A percentile compares a stretch with the other conserved stretches of the same genome.
Evolutionary conservation across 345 rosid genomes (phyloP).

Genomic region (Fremontodendron californicum): DNA sequence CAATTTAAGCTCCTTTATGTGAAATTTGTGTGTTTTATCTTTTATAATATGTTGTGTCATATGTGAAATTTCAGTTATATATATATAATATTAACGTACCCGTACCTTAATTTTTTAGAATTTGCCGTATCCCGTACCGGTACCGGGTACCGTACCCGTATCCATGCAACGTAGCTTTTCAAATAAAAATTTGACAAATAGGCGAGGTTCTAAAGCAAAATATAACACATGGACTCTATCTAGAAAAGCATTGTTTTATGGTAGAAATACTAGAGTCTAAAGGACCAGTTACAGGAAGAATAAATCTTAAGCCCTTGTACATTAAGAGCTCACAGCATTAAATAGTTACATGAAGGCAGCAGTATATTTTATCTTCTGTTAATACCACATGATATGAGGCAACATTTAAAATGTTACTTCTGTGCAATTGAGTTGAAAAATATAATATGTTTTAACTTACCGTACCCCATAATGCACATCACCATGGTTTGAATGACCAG

Average conservation of each 20-base stretch:
- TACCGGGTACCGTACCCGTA: too few species aligned
- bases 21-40: too few species aligned
- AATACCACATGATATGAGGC: neutral
- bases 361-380: neutral
- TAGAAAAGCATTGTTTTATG: neutral
- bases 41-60: too few species aligned
- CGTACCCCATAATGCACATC: slow-evolving; percentile 65
- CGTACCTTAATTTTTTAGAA: too few species aligned
- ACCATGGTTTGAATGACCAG: slow-evolving; percentile 80
- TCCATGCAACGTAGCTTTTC: too few species aligned
- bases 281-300: neutral
- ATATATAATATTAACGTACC: too few species aligned
- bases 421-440: neutral
- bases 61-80: too few species aligned
- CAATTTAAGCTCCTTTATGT: too few species aligned
- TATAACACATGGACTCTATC: neutral
- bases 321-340: neutral
- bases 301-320: neutral
- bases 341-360: neutral
- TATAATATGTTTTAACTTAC: slow-evolving; percentile 34
- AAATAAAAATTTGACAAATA: neutral
- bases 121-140: too few species aligned
- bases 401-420: slow-evolving; percentile 6
- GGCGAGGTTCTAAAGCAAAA: neutral
- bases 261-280: neutral